Percentiles rank a stretch among this genome's conserved stretches.
phyloP scores from a whole-genome alignment of 139 green algal species.

The Chlorella sp. region DNA sequence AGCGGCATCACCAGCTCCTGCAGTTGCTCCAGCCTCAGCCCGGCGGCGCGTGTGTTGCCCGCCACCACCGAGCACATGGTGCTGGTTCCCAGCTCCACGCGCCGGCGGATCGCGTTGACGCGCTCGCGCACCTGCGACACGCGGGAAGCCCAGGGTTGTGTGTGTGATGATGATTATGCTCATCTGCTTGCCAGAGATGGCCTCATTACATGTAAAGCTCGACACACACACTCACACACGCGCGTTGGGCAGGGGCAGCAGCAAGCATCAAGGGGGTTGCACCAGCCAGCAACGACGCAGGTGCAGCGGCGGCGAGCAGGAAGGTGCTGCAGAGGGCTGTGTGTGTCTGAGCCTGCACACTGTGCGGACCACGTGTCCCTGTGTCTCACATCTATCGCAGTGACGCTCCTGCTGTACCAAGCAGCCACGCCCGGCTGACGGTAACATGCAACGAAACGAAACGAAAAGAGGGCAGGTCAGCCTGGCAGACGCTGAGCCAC shows the following conservation, averaged over 20 bases:
- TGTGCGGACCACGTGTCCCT: too few species aligned
- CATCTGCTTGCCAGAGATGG: neutral
- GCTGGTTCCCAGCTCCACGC: conserved; percentile 49
- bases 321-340: too few species aligned
- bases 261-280: neutral
- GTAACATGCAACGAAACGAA: neutral
- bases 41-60: conserved; percentile 35
- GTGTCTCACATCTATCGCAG: too few species aligned
- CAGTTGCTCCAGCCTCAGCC: conserved; percentile 51
- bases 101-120: conserved; percentile 42
- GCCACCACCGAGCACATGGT: conserved; percentile 41
- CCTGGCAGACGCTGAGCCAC: too few species aligned
- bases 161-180: neutral
- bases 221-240: too few species aligned
- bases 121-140: conserved; percentile 37
- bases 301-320: too few species aligned
- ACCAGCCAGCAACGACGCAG: too few species aligned
- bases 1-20: conserved; percentile 56
- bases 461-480: neutral
- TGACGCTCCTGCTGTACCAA: too few species aligned
- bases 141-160: neutral
- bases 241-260: too few species aligned
- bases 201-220: neutral
- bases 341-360: too few species aligned
- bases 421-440: too few species aligned